Evolutionary conservation across 1,284 basidiomycete genomes (phyloP).

Genomic region (Ceratobasidium sp.): DNA sequence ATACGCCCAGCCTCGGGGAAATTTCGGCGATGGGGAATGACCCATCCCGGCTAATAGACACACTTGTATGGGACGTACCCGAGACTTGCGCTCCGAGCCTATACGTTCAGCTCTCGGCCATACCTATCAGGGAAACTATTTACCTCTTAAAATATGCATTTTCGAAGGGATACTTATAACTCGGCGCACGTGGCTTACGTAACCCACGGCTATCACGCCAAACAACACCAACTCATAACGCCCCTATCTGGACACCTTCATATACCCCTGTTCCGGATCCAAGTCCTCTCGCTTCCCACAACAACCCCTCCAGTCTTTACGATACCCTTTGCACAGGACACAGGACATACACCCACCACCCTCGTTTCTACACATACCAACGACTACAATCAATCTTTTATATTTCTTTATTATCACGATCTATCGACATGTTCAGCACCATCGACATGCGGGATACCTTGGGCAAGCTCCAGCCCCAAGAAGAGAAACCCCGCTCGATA

Average conservation of each 20-base stretch:
- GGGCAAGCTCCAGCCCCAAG: background rate
- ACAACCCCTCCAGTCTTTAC: background rate
- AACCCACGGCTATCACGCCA: background rate
- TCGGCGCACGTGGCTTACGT: background rate
- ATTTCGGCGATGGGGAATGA: too few relatives aligned
- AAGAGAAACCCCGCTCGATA: background rate
- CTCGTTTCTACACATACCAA: slow-evolving; percentile 13
- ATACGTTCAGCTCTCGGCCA: too few relatives aligned
- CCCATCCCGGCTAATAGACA: too few relatives aligned
- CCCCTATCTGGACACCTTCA: slow-evolving; percentile 8
- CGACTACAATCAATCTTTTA: slow-evolving; percentile 9
- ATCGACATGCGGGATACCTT: background rate
- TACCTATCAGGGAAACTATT: too few relatives aligned
- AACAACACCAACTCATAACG: background rate
- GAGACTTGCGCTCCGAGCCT: too few relatives aligned
- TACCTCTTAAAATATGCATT: too few relatives aligned
- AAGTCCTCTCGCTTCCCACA: background rate
- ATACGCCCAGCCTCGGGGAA: too few relatives aligned
- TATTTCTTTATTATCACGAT: background rate
- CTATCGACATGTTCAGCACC: background rate
- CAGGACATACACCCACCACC: background rate
- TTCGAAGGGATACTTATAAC: too few relatives aligned
- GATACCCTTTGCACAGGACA: slow-evolving; percentile 21
- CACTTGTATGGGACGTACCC: too few relatives aligned
- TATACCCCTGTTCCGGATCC: slow-evolving; percentile 5